Conservation (phyloP, 2,329 filamentous ascomycete genomes). For the Sclerotinia subarctica region DNA sequence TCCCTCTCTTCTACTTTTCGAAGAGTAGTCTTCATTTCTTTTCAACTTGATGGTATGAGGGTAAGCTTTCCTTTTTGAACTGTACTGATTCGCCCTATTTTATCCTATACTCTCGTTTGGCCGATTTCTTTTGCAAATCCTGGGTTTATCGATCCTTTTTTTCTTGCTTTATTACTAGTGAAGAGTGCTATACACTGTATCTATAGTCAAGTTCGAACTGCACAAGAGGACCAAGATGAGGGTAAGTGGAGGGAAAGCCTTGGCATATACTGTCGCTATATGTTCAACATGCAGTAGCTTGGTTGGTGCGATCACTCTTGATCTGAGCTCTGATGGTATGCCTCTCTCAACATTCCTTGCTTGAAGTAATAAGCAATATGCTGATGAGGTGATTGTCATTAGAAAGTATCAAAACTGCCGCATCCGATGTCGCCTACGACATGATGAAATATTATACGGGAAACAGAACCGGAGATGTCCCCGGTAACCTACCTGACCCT, state of each 20-base stretch:
- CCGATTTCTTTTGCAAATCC: constrained; percentile 8
- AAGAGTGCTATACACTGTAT: not conserved
- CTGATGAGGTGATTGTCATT: not conserved
- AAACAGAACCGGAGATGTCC: constrained; percentile 48
- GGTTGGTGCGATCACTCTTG: constrained; percentile 18
- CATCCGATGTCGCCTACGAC: constrained; percentile 43
- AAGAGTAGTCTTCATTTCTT: not conserved
- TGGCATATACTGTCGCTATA: constrained; percentile 21
- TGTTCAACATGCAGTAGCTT: constrained; percentile 17
- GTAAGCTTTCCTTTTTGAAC: not conserved
- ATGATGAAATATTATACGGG: constrained; percentile 53
- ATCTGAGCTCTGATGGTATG: constrained; percentile 17
- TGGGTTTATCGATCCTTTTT: not conserved
- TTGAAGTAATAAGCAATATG: not conserved
- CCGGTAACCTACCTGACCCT: constrained; percentile 46
- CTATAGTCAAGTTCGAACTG: not conserved
- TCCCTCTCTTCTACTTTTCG: not conserved
- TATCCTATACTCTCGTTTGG: constrained; percentile 19
- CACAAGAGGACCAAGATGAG: constrained; percentile 17
- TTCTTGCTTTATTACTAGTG: not conserved
- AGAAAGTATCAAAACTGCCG: constrained; percentile 38
- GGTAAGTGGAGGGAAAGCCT: constrained; percentile 15
- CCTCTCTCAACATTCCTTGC: not conserved
- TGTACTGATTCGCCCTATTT: constrained; percentile 6
- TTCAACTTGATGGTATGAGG: not conserved